Conservation (phyloP, 2,329 filamentous ascomycete species). For the Massarina eburnea region DNA sequence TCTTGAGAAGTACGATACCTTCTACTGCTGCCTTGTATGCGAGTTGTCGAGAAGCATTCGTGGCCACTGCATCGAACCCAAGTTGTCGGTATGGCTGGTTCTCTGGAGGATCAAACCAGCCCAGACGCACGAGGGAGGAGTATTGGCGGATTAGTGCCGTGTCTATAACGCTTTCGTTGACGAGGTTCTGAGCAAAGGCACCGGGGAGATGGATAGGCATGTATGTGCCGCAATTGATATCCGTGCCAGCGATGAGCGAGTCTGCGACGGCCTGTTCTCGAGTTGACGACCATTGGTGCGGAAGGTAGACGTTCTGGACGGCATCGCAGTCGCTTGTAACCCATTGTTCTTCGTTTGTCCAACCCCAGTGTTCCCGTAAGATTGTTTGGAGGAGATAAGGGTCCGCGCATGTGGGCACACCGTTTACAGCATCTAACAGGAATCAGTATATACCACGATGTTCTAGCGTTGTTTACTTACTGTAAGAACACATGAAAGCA, state of each 20-base stretch:
- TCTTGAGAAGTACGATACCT: slow-evolving; percentile 55
- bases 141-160: slow-evolving; percentile 56
- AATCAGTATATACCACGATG: slow-evolving; percentile 64
- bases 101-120: slow-evolving; percentile 53
- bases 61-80: slow-evolving; percentile 49
- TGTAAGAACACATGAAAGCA: slow-evolving; percentile 58
- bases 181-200: slow-evolving; percentile 18
- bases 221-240: slow-evolving; percentile 51
- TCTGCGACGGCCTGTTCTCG: slow-evolving; percentile 47
- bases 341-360: slow-evolving; percentile 62
- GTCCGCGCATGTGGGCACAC: slow-evolving; percentile 65
- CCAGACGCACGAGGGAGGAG: slow-evolving; percentile 53
- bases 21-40: slow-evolving; percentile 56
- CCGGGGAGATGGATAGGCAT: slow-evolving; percentile 24
- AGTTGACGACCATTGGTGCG: slow-evolving; percentile 48
- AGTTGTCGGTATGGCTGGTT: slow-evolving; percentile 27
- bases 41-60: slow-evolving; percentile 55
- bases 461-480: slow-evolving; percentile 66
- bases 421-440: slow-evolving; percentile 59
- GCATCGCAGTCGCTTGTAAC: slow-evolving; percentile 69
- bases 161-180: slow-evolving; percentile 52
- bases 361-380: slow-evolving; percentile 67
- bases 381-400: slow-evolving; percentile 64
- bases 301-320: slow-evolving; percentile 60
- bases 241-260: slow-evolving; percentile 54